Percentiles rank a stretch among this genome's conserved stretches.
These are phyloP conservation scores for Colletotrichum karsti DNA, from an alignment of 2,329 filamentous ascomycete genomes.

Conservation along the genomic window DNA sequence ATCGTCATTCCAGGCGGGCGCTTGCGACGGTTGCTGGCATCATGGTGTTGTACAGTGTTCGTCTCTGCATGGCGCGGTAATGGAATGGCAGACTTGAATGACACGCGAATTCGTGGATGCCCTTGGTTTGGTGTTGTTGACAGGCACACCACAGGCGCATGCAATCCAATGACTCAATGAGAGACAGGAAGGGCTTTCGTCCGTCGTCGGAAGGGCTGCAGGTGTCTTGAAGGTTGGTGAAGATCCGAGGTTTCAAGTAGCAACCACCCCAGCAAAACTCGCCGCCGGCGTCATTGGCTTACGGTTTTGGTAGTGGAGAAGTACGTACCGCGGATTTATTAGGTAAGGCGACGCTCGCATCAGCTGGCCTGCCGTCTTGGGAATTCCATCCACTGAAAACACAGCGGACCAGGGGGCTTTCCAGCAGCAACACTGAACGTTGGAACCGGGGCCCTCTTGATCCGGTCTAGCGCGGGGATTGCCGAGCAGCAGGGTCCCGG, in stretches of 20 bases:
- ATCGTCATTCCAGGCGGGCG: no score
- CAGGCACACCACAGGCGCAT: not conserved
- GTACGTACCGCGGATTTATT: not conserved
- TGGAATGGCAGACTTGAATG: not conserved
- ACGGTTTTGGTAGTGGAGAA: not conserved
- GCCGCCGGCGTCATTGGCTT: not conserved
- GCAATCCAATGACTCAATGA: conserved; percentile 13
- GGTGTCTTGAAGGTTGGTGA: conserved; percentile 8
- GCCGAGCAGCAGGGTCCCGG: not conserved
- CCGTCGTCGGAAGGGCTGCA: conserved; percentile 11
- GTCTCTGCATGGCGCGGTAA: conserved; percentile 2
- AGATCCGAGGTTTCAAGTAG: conserved; percentile 25
- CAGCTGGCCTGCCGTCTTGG: not conserved
- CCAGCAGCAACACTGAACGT: not conserved
- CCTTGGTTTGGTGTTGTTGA: not conserved
- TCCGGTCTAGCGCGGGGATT: conserved; percentile 14
- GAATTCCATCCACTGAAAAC: not conserved
- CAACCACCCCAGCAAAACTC: not conserved
- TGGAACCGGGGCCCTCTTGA: conserved; percentile 5
- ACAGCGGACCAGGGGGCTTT: not conserved
- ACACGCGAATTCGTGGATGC: not conserved
- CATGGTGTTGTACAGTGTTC: not conserved
- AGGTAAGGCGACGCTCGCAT: not conserved
- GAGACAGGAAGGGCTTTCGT: conserved; percentile 4
- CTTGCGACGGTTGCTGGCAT: not conserved